phyloP scores from a whole-genome alignment of 202 grass and related monocot genomes.

The Elaeis oleifera region DNA sequence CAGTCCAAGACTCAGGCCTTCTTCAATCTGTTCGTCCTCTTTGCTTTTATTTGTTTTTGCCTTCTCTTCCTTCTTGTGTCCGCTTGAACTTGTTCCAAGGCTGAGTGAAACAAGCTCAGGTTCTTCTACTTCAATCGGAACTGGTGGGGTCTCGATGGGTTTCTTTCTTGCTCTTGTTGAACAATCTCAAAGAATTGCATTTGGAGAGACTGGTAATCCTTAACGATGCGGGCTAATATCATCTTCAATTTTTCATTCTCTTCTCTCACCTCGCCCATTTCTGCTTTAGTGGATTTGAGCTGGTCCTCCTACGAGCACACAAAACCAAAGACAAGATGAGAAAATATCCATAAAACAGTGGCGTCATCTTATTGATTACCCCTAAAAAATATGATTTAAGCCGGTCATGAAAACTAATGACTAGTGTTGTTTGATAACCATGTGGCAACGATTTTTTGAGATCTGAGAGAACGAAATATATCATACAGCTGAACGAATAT shows the following conservation, averaged over 20 bases:
- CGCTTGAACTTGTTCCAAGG: conserved; percentile 33
- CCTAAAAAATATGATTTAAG: too few relatives aligned
- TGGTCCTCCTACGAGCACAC: conserved; percentile 33
- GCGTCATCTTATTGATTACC: too few relatives aligned
- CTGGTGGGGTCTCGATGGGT: not conserved
- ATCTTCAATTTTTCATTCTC: conserved; percentile 83
- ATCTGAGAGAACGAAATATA: too few relatives aligned
- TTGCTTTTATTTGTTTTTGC: conserved; percentile 2
- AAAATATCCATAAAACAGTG: not conserved
- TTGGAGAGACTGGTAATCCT: conserved; percentile 65
- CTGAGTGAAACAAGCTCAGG: conserved; percentile 36
- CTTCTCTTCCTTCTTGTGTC: conserved; percentile 29
- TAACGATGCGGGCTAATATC: conserved; percentile 35
- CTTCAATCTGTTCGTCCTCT: conserved; percentile 17
- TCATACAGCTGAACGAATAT: too few relatives aligned
- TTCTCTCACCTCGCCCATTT: conserved; percentile 68
- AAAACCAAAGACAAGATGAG: not conserved
- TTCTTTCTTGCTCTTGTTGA: conserved; percentile 30
- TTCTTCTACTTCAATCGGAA: not conserved
- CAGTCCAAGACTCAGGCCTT: conserved; percentile 36
- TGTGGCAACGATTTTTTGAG: too few relatives aligned
- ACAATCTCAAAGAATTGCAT: conserved; percentile 40
- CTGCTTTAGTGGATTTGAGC: conserved; percentile 46
- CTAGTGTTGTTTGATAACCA: too few relatives aligned
- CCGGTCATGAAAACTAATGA: too few relatives aligned